phyloP scores from a whole-genome alignment of 176 grass and related monocot species.

The Aegilops longissima region DNA sequence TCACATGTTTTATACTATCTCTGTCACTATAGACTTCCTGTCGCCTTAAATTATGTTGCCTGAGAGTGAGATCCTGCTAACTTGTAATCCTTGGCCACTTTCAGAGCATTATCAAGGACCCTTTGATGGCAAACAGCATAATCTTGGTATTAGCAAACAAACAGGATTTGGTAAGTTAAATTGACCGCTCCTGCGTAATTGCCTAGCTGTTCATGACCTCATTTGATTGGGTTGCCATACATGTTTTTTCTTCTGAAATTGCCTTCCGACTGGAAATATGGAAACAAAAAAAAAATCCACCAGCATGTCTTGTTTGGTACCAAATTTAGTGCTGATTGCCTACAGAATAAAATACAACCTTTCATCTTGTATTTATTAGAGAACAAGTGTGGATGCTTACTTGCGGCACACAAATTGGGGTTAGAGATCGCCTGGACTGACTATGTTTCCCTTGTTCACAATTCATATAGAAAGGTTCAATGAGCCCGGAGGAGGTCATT shows the following conservation, averaged over 20 bases:
- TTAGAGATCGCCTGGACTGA: not conserved
- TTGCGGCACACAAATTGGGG: not conserved
- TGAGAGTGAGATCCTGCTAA: not conserved
- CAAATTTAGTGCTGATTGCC: not conserved
- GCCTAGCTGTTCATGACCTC: not conserved
- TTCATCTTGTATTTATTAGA: not conserved
- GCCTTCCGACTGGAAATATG: not conserved
- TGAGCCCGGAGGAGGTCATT: constrained; percentile 73
- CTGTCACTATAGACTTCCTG: not conserved
- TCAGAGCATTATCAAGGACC: constrained; percentile 84
- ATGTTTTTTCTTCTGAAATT: not conserved
- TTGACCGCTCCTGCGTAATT: not conserved
- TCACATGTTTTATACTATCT: constrained; percentile 26
- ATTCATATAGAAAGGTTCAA: constrained; percentile 59
- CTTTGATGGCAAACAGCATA: constrained; percentile 86
- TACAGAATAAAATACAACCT: constrained; percentile 4
- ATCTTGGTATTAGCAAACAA: constrained; percentile 95
- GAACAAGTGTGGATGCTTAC: not conserved
- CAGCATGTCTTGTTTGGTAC: not conserved
- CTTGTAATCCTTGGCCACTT: constrained; percentile 2
- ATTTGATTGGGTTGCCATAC: not conserved
- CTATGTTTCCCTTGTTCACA: not conserved
- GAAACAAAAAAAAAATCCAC: not conserved
- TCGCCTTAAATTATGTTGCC: not conserved
- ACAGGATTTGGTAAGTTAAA: constrained; percentile 83